A percentile compares a stretch with the other conserved stretches of the same genome.
phyloP scores from a whole-genome alignment of 495 filamentous ascomycete species.

The Aspergillus cavernicola region DNA sequence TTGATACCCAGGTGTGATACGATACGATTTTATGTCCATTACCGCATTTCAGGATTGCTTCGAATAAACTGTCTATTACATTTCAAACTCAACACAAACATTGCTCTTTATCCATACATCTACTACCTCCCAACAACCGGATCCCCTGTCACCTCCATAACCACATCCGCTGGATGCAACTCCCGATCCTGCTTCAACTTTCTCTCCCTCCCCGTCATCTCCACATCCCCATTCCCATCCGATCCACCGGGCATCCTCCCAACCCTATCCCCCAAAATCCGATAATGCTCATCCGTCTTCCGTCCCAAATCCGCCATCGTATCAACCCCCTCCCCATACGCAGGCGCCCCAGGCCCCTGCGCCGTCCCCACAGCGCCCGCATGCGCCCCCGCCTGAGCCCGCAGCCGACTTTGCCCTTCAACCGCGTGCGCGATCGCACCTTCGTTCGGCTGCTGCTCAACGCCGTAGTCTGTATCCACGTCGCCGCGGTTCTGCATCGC shows the following conservation, averaged over 20 bases:
- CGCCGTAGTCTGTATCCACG: slow-evolving; percentile 49
- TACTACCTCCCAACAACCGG: slow-evolving; percentile 24
- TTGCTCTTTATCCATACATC: not conserved
- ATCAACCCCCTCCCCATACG: slow-evolving; percentile 36
- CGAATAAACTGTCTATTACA: not conserved
- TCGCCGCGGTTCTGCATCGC: slow-evolving; percentile 19
- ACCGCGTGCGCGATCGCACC: slow-evolving; percentile 53
- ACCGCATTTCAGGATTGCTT: not conserved
- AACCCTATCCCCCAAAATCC: slow-evolving; percentile 33
- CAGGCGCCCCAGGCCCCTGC: slow-evolving; percentile 26
- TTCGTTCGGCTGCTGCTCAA: slow-evolving; percentile 52
- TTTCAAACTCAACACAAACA: not conserved
- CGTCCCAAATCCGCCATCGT: slow-evolving; percentile 40
- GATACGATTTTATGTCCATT: slow-evolving; percentile 1
- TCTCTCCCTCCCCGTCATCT: slow-evolving; percentile 26
- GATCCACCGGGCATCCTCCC: slow-evolving; percentile 19
- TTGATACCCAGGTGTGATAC: slow-evolving; percentile 15
- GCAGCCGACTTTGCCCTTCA: slow-evolving; percentile 26
- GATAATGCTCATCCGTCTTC: slow-evolving; percentile 44
- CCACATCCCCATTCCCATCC: slow-evolving; percentile 22
- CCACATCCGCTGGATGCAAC: slow-evolving; percentile 29
- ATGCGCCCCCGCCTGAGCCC: slow-evolving; percentile 38
- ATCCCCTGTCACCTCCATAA: slow-evolving; percentile 28
- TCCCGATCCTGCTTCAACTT: slow-evolving; percentile 29
- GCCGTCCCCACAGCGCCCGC: slow-evolving; percentile 33